A percentile compares a stretch with the other conserved stretches of the same genome.
Evolutionary conservation across 768 basidiomycete species (phyloP).

Genomic region (Pleurotus djamor): DNA sequence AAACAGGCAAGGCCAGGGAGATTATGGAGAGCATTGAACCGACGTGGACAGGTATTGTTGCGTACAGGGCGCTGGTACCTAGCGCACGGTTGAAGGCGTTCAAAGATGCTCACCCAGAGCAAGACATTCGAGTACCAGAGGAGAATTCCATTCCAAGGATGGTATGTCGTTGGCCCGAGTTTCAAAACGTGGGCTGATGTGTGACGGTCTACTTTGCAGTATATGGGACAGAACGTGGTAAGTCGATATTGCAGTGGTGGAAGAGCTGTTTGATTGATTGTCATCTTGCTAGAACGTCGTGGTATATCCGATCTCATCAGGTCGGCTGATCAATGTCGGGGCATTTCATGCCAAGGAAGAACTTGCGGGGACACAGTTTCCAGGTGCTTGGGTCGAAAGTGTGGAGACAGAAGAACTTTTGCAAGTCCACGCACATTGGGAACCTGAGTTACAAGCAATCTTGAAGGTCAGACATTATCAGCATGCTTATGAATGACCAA

Average conservation of each 20-base stretch:
- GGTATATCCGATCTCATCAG: slow-evolving; percentile 29
- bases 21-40: slow-evolving; percentile 22
- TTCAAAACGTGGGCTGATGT: background rate
- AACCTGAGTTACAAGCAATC: slow-evolving; percentile 40
- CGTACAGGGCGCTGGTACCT: slow-evolving; percentile 31
- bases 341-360: slow-evolving; percentile 23
- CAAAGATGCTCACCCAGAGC: slow-evolving; percentile 18
- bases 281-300: slow-evolving; percentile 20
- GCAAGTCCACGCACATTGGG: slow-evolving; percentile 37
- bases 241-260: background rate
- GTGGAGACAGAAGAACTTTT: slow-evolving; percentile 34
- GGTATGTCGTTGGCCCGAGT: slow-evolving; percentile 14
- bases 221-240: slow-evolving; percentile 28
- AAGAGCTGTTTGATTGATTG: background rate
- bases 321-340: slow-evolving; percentile 26
- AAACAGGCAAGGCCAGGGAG: slow-evolving; percentile 10
- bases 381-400: slow-evolving; percentile 33
- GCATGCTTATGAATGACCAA: background rate
- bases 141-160: slow-evolving; percentile 19
- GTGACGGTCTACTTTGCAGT: slow-evolving; percentile 14
- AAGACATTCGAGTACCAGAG: slow-evolving; percentile 20
- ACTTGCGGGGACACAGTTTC: slow-evolving; percentile 23
- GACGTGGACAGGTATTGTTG: slow-evolving; percentile 36
- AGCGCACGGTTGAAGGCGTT: slow-evolving; percentile 19
- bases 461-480: slow-evolving; percentile 30